Conservation (phyloP, 2,329 filamentous ascomycete genomes). For the Diaporthe destruens region DNA sequence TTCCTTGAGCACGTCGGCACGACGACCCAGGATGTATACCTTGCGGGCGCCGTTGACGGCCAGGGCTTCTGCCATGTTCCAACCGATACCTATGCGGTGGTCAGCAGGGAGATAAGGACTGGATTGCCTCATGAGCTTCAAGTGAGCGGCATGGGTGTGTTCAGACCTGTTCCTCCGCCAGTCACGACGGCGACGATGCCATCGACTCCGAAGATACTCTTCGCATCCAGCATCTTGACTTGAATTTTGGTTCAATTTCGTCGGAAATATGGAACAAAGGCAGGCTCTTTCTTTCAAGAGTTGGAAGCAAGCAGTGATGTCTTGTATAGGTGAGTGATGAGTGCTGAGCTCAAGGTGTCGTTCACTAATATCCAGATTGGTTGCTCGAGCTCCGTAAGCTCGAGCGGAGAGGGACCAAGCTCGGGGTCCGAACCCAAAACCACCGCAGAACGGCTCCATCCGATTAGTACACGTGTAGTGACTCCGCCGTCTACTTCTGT, state of each 20-base stretch:
- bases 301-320: neutral
- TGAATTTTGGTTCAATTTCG: neutral
- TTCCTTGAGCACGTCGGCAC: slow-evolving; percentile 56
- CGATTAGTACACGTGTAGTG: neutral
- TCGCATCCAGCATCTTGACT: slow-evolving; percentile 44
- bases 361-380: neutral
- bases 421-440: slow-evolving; percentile 4
- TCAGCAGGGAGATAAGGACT: neutral
- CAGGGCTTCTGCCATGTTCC: slow-evolving; percentile 63
- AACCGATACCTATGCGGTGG: slow-evolving; percentile 58
- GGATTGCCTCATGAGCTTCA: neutral
- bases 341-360: neutral
- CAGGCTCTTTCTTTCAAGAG: too few relatives aligned
- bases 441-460: neutral
- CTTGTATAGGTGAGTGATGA: neutral
- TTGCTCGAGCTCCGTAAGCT: neutral
- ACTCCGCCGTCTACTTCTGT: slow-evolving; percentile 8
- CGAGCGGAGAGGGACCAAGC: neutral
- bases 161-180: slow-evolving; percentile 62
- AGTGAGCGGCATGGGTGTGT: neutral
- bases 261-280: neutral
- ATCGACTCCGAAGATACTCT: slow-evolving; percentile 60
- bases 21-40: slow-evolving; percentile 65
- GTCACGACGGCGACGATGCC: slow-evolving; percentile 68
- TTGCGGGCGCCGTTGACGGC: slow-evolving; percentile 63